phyloP scores from a whole-genome alignment of 2,329 filamentous ascomycete genomes.

The Alternaria conjuncta region DNA sequence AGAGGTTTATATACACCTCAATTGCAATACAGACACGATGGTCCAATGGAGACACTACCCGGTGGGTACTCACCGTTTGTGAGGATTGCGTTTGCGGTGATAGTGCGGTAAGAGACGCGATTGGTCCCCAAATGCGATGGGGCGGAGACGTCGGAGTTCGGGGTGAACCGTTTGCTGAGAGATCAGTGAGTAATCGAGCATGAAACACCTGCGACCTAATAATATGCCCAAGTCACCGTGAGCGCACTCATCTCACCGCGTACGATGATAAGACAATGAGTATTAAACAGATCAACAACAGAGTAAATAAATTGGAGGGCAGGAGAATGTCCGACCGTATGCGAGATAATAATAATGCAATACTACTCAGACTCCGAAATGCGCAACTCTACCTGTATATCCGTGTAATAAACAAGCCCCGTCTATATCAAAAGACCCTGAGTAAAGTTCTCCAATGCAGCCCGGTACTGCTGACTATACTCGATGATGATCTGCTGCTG shows the following conservation, averaged over 20 bases:
- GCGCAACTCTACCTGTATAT: background rate
- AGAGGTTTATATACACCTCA: background rate
- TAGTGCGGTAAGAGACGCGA: background rate
- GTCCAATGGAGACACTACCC: fast-evolving
- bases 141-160: background rate
- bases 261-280: background rate
- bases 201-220: background rate
- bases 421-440: constrained; percentile 23
- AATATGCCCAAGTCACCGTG: too few relatives aligned
- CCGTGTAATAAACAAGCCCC: background rate
- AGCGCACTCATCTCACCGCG: too few relatives aligned
- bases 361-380: background rate
- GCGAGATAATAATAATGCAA: background rate
- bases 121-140: background rate
- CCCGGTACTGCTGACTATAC: constrained; percentile 41
- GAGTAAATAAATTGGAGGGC: fast-evolving
- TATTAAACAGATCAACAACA: background rate
- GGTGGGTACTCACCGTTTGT: background rate
- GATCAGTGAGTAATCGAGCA: background rate
- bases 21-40: background rate
- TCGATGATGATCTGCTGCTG: constrained; percentile 49
- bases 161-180: background rate
- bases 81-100: too few relatives aligned
- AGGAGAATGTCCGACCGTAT: too few relatives aligned
- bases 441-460: constrained; percentile 32